Evolutionary conservation across 352 stramenopile species (phyloP).

Genomic region (Globisporangium alternatum): DNA sequence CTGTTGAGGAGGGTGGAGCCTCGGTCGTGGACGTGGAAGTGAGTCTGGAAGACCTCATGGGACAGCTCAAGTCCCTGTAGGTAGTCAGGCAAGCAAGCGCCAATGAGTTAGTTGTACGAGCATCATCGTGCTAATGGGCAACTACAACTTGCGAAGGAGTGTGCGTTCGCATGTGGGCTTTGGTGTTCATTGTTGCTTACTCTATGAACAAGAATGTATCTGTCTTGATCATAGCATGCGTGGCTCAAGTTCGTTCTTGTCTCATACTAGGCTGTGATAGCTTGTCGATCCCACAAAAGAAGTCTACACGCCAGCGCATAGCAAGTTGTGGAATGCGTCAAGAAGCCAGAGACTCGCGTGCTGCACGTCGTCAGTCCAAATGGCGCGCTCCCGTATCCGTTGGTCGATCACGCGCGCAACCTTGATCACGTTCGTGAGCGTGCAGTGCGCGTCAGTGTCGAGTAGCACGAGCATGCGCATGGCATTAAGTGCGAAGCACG

Average conservation of each 20-base stretch:
- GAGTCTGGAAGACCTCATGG: slow-evolving; percentile 79
- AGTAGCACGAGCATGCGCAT: slow-evolving; percentile 31
- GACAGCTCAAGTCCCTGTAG: slow-evolving; percentile 72
- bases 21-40: slow-evolving; percentile 34
- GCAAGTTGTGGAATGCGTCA: slow-evolving; percentile 31
- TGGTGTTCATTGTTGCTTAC: no score
- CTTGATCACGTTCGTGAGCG: slow-evolving; percentile 34
- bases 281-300: slow-evolving; percentile 1
- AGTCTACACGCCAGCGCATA: slow-evolving; percentile 16
- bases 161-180: no score
- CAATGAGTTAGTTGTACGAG: no score
- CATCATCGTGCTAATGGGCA: no score
- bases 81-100: neutral
- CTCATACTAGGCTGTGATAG: neutral
- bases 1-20: slow-evolving; percentile 19
- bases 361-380: slow-evolving; percentile 38
- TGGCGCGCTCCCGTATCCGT: slow-evolving; percentile 32
- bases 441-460: slow-evolving; percentile 24
- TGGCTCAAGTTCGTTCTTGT: neutral
- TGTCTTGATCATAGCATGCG: neutral
- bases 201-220: no score
- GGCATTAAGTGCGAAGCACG: slow-evolving; percentile 34
- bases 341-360: slow-evolving; percentile 36
- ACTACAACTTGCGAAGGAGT: no score
- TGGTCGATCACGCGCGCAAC: slow-evolving; percentile 34